A percentile compares a stretch with the other conserved stretches of the same genome.
Evolutionary conservation across 352 stramenopile species (phyloP).

Genomic region (Pelagophyceae sp.): DNA sequence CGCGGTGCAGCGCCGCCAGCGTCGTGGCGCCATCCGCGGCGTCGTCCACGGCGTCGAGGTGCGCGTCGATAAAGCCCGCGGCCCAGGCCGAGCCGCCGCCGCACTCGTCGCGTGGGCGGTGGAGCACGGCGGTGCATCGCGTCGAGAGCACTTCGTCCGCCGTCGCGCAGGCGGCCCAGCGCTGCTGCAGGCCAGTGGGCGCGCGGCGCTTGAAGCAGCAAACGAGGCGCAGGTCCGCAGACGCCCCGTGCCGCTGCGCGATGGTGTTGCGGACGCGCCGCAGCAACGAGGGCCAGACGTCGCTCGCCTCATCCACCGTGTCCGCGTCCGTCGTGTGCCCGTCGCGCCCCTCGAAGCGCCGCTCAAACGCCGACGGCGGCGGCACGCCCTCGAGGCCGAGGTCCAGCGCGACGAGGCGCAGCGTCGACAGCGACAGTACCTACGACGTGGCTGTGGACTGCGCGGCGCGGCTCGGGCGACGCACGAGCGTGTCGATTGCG

Average conservation of each 20-base stretch:
- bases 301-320: not conserved
- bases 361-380: not conserved
- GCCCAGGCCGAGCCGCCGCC: not conserved
- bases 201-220: not conserved
- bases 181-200: not conserved
- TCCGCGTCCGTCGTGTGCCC: not conserved
- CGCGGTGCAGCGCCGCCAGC: not conserved
- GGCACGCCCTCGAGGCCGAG: not conserved
- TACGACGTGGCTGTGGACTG: too few relatives aligned
- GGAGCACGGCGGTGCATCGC: not conserved
- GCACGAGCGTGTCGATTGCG: not conserved
- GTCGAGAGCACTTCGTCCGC: not conserved
- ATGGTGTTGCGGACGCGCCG: not conserved
- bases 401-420: not conserved
- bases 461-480: too few relatives aligned
- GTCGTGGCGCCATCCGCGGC: too few relatives aligned
- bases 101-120: not conserved
- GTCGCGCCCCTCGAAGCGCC: not conserved
- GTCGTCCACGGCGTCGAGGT: not conserved
- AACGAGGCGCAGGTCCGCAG: not conserved
- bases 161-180: not conserved
- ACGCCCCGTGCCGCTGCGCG: not conserved
- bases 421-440: not conserved
- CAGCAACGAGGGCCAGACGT: not conserved
- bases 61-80: not conserved